A percentile compares a stretch with the other conserved stretches of the same genome.
phyloP scores from a whole-genome alignment of 2,329 filamentous ascomycete genomes.

The Ophiostoma piceae region DNA sequence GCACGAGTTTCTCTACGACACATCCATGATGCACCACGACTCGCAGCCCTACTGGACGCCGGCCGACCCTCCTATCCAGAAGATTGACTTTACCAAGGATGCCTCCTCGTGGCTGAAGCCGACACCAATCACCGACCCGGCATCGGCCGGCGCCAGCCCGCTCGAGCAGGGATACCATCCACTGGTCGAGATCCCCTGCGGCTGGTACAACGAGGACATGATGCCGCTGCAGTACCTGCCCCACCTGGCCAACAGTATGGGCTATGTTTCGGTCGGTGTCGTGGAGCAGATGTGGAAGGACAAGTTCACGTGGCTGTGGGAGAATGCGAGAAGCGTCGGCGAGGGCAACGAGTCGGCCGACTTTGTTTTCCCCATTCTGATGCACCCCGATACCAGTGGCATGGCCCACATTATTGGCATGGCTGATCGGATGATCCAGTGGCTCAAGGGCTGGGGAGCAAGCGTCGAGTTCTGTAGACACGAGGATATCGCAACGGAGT shows the following conservation, averaged over 20 bases:
- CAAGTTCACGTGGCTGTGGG: slow-evolving; percentile 40
- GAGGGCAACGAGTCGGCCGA: slow-evolving; percentile 59
- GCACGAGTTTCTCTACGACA: slow-evolving; percentile 62
- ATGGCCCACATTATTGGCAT: slow-evolving; percentile 56
- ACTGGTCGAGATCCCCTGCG: background rate
- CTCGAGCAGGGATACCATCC: slow-evolving; percentile 5
- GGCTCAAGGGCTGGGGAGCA: slow-evolving; percentile 39
- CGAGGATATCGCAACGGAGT: background rate
- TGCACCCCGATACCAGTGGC: slow-evolving; percentile 50
- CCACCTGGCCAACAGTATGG: background rate
- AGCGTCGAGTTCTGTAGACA: background rate
- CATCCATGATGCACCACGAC: slow-evolving; percentile 61
- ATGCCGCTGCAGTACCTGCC: slow-evolving; percentile 5
- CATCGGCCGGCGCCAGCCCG: background rate
- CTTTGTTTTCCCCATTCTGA: slow-evolving; percentile 70
- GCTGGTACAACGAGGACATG: slow-evolving; percentile 6
- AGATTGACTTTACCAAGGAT: slow-evolving; percentile 46
- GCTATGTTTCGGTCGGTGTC: background rate
- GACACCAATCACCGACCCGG: background rate
- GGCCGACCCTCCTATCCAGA: slow-evolving; percentile 53
- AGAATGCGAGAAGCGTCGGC: slow-evolving; percentile 33
- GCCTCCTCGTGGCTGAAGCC: slow-evolving; percentile 9
- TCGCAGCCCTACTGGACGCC: slow-evolving; percentile 59
- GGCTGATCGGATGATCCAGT: slow-evolving; percentile 44
- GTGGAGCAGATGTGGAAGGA: slow-evolving; percentile 7